Evolutionary conservation across 768 basidiomycete genomes (phyloP), one percentile per base, ranked within the genome.

Genomic region (Mrakia blollopis): DNA sequence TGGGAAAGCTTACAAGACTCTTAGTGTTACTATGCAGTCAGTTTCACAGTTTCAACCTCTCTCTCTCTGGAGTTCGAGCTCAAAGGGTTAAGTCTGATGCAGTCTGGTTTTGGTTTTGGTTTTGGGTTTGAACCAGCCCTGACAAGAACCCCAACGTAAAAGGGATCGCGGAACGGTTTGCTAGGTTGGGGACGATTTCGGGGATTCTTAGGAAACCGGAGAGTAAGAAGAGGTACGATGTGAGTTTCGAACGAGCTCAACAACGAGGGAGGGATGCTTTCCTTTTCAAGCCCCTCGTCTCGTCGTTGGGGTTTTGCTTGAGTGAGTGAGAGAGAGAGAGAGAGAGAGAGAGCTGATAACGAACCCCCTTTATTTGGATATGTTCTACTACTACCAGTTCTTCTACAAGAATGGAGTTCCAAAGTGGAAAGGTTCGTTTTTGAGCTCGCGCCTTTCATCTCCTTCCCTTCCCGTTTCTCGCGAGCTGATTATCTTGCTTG

Each of bases 341-440:
- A 18, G 50, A 52, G 50, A 52, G 18, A 6, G 13, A 25, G 44
- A 71, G 23, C 74, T 44, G 18, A 77, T n/a, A n/a, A n/a, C n/a
- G n/a, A n/a, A n/a, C n/a, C n/a, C n/a, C 61, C 67, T 25, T 25
- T 37, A 28, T 35, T 30, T 28, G 47, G 50, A 67, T 7, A 14
- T 47, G 44, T 18, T 37, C 9, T 44, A 44, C 79, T 74, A 75
- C 93, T 83, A 75, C 6, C 62, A 84, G 83, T 85, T 85, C 84
- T 99, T 98, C 87, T 92, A 92, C 87, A 94, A 96, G 85, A 98
- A 98, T 79, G 96, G 96, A 30, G 94, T 99, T 3, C 96, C 96
- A 0, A 92, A 88, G 82, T 99, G 96, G 96, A 87, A 95, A 79
- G 96, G 85, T 83, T 39, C 30, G 83, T 78, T 23, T 11, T 50